Evolutionary conservation across 2,329 filamentous ascomycete genomes (phyloP).

Genomic region (Thelonectria rubi): DNA sequence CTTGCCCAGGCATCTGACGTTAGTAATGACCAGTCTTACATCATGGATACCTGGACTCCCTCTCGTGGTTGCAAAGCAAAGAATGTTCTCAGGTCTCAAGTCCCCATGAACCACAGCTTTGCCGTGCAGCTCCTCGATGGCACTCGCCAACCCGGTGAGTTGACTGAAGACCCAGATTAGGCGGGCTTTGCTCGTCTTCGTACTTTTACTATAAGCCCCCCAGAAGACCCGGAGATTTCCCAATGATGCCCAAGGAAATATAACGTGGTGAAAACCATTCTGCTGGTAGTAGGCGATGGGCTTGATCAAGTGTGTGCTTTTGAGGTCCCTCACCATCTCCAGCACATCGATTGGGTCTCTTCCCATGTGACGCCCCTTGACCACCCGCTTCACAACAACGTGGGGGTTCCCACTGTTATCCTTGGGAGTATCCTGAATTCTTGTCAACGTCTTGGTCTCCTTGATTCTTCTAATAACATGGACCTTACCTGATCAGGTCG

Average conservation of each 20-base stretch:
- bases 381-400: slow-evolving; percentile 12
- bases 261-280: slow-evolving; percentile 22
- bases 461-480: neutral
- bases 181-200: neutral
- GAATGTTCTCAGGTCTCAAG: slow-evolving; percentile 40
- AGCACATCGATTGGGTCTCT: neutral
- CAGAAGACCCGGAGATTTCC: slow-evolving; percentile 34
- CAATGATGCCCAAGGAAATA: slow-evolving; percentile 34
- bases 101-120: slow-evolving; percentile 16
- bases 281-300: slow-evolving; percentile 22
- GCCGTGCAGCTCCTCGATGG: slow-evolving; percentile 11
- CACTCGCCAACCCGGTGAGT: slow-evolving; percentile 10
- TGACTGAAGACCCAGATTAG: slow-evolving; percentile 20
- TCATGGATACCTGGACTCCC: neutral
- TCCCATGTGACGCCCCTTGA: too few relatives aligned
- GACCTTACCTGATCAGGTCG: slow-evolving; percentile 3
- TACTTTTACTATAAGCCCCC: neutral
- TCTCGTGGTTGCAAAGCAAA: slow-evolving; percentile 7
- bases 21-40: slow-evolving; percentile 18
- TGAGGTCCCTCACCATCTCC: slow-evolving; percentile 7
- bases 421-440: neutral
- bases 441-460: neutral
- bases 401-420: slow-evolving; percentile 2
- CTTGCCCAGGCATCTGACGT: slow-evolving; percentile 9
- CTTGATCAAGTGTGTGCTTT: slow-evolving; percentile 18